Evolutionary conservation across 2,329 filamentous ascomycete species (phyloP).

Genomic region (Penicillium corylophilum): DNA sequence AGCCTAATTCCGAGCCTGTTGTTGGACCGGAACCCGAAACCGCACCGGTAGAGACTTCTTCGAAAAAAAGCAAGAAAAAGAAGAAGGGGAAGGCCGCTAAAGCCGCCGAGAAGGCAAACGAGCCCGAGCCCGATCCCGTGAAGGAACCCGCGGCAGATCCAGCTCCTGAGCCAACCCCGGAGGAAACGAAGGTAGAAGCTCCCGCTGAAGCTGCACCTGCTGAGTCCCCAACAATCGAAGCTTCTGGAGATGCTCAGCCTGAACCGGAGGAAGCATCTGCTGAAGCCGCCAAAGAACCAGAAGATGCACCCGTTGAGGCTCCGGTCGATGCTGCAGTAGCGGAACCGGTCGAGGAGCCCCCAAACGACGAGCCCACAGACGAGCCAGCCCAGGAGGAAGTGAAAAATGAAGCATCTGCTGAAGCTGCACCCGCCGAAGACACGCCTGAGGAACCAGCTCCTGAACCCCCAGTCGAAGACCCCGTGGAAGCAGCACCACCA

Average conservation of each 20-base stretch:
- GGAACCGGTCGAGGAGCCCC: not conserved
- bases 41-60: not conserved
- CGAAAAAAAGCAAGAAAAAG: slow-evolving; percentile 17
- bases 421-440: not conserved
- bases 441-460: slow-evolving; percentile 2
- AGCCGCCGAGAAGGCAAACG: slow-evolving; percentile 3
- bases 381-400: not conserved
- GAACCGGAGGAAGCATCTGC: slow-evolving; percentile 10
- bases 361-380: slow-evolving; percentile 1
- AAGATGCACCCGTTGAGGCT: slow-evolving; percentile 1
- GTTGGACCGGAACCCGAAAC: not conserved
- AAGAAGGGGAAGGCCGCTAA: slow-evolving; percentile 9
- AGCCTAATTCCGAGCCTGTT: not conserved
- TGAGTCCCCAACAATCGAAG: not conserved
- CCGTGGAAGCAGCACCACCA: slow-evolving; percentile 13
- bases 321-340: not conserved
- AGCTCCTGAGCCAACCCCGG: not conserved
- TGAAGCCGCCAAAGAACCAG: slow-evolving; percentile 8
- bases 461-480: slow-evolving; percentile 12
- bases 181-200: not conserved
- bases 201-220: not conserved
- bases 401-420: slow-evolving; percentile 3
- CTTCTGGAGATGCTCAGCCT: not conserved
- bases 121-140: slow-evolving; percentile 12
- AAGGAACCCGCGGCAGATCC: slow-evolving; percentile 15